phyloP scores from a whole-genome alignment of 176 grass and related monocot genomes.

The Oryza meyeriana region DNA sequence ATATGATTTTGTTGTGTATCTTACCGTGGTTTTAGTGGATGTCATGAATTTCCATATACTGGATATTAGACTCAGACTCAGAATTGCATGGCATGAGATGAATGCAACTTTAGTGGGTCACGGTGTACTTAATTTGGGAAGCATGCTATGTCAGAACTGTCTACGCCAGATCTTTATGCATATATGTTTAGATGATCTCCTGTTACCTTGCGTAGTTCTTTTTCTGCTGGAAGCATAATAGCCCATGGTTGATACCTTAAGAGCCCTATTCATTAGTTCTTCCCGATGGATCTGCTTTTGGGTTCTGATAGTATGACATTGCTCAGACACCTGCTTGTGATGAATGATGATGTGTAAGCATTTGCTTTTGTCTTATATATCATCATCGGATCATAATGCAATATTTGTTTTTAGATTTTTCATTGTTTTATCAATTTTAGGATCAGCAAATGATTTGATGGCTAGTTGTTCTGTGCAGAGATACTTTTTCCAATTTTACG shows the following conservation, averaged over 20 bases:
- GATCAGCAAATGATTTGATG: neutral
- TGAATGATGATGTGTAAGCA: neutral
- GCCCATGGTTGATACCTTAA: neutral
- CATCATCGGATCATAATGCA: neutral
- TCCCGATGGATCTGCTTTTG: neutral
- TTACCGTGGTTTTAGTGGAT: neutral
- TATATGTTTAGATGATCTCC: neutral
- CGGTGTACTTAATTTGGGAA: neutral
- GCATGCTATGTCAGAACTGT: neutral
- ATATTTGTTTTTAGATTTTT: neutral
- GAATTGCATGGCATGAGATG: neutral
- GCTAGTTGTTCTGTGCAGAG: neutral
- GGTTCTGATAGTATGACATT: neutral
- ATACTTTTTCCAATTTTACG: neutral
- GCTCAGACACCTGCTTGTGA: neutral
- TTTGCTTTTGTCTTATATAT: neutral
- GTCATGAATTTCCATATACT: neutral
- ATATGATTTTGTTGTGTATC: neutral
- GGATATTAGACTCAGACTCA: no score
- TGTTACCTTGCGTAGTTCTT: neutral
- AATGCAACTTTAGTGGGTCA: neutral
- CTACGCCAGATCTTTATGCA: neutral
- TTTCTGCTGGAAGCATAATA: neutral
- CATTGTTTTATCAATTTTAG: neutral
- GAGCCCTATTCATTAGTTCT: neutral